Evolutionary conservation across 805 yeast species (phyloP).

Genomic region (Lachancea waltii): DNA sequence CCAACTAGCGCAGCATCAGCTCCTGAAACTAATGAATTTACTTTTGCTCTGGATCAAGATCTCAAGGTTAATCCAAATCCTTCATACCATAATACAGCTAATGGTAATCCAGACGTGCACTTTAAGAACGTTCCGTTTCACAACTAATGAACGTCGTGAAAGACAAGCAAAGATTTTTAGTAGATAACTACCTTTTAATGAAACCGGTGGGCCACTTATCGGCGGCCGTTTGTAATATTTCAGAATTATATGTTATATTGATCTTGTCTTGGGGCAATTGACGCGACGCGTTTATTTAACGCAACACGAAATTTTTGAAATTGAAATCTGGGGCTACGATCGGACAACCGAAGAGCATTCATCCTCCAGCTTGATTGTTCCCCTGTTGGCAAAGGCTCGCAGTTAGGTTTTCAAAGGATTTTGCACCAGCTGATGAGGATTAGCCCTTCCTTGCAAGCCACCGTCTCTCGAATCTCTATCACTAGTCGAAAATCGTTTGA

Average conservation of each 20-base stretch:
- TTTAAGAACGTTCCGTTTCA: constrained; percentile 6
- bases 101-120: constrained; percentile 4
- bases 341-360: too few relatives aligned
- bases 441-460: constrained; percentile 9
- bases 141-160: not conserved
- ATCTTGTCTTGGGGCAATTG: not conserved
- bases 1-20: constrained; percentile 10
- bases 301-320: not conserved
- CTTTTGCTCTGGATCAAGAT: constrained; percentile 18
- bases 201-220: not conserved
- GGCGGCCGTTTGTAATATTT: not conserved
- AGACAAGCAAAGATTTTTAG: not conserved
- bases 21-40: constrained; percentile 14
- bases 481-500: constrained; percentile 16
- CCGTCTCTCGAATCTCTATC: constrained; percentile 12
- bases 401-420: too few relatives aligned
- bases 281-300: not conserved
- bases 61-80: constrained; percentile 12
- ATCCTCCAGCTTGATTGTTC: too few relatives aligned
- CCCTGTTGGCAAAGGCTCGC: too few relatives aligned
- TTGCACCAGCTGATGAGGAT: constrained; percentile 6
- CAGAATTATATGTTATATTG: not conserved
- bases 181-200: too few relatives aligned
- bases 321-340: too few relatives aligned
- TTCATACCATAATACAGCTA: constrained; percentile 6